Evolutionary conservation across 75 land plant species (phyloP), one percentile per base, ranked within the genome.

Genomic region (Azolla pinnata): DNA sequence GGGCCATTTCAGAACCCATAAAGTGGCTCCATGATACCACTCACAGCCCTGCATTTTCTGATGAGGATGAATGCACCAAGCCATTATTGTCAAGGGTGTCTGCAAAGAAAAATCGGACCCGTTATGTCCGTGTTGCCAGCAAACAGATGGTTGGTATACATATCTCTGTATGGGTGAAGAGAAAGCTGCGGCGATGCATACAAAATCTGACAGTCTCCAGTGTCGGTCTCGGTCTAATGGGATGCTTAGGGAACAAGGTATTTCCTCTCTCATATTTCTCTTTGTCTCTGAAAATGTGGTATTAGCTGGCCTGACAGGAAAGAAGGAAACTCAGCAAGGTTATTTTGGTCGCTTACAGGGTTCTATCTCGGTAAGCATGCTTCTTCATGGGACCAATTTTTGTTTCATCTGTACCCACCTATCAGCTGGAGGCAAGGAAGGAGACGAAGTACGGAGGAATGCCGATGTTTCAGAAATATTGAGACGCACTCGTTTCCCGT

Each of bases 391-490:
- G 67, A 87, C 92, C 32, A 69, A 71, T 79, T 83, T 61, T 74
- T 71, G 92, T 67, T 87, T 87, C 55, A 59, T 87, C 23, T 84
- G 92, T 47, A 65, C 73, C 30, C 92, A 87, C 58, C 82, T 87
- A 31, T 70, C 82, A 54, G 63, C 92, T 20, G 92, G 92, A 33
- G 88, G 84, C 56, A 87, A 68, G 62, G 80, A 72, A 12, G 84
- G 72, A 18, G 85, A 84, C 68, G 73, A 70, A 47, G 25, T 74
- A 2, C 75, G 76, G 59, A 65, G 92, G 60, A 87, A 87, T 71
- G 60, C 82, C 30, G 88, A 87, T 69, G 88, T 87, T 42, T 57
- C 68, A 45, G 92, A 87, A 59, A 87, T 84, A 60, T 66, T 69
- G 47, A 71, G 75, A 23, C 31, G 88, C 46, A 87, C 92, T 47